Evolutionary conservation across 352 stramenopile genomes (phyloP).

Genomic region (Globisporangium barbulae): DNA sequence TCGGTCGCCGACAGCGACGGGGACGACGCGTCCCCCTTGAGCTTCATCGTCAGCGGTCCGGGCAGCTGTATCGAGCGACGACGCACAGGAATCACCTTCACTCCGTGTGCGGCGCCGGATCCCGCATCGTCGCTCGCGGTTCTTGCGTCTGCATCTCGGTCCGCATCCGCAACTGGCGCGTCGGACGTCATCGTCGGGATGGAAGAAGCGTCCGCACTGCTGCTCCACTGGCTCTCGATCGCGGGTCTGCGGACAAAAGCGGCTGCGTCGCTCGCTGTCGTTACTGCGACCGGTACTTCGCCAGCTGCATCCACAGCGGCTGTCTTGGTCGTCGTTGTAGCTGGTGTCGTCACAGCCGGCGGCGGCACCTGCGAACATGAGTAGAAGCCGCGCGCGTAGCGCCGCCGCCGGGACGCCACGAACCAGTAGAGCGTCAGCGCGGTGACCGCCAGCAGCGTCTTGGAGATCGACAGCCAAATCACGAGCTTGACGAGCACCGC

Average conservation of each 20-base stretch:
- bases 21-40: slow-evolving; percentile 17
- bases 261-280: not conserved
- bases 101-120: not conserved
- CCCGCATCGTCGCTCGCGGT: not conserved
- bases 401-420: slow-evolving; percentile 20
- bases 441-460: slow-evolving; percentile 20
- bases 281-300: not conserved
- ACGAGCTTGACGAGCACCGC: slow-evolving; percentile 31
- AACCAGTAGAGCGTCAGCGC: slow-evolving; percentile 19
- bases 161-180: slow-evolving; percentile 1
- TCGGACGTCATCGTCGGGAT: not conserved
- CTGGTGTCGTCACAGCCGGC: not conserved
- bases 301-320: not conserved
- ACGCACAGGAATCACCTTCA: slow-evolving; percentile 3
- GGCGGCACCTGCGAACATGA: slow-evolving; percentile 32
- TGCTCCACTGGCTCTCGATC: not conserved
- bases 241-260: not conserved
- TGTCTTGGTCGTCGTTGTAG: not conserved
- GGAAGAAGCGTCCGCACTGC: not conserved
- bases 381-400: slow-evolving; percentile 47
- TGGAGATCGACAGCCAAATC: slow-evolving; percentile 23
- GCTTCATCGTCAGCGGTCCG: slow-evolving; percentile 9
- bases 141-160: not conserved
- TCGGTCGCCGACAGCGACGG: slow-evolving; percentile 45
- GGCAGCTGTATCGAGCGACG: slow-evolving; percentile 10